These are phyloP conservation scores for Penicillium tannophilum DNA, from an alignment of 495 filamentous ascomycete species.

Conservation along the genomic window DNA sequence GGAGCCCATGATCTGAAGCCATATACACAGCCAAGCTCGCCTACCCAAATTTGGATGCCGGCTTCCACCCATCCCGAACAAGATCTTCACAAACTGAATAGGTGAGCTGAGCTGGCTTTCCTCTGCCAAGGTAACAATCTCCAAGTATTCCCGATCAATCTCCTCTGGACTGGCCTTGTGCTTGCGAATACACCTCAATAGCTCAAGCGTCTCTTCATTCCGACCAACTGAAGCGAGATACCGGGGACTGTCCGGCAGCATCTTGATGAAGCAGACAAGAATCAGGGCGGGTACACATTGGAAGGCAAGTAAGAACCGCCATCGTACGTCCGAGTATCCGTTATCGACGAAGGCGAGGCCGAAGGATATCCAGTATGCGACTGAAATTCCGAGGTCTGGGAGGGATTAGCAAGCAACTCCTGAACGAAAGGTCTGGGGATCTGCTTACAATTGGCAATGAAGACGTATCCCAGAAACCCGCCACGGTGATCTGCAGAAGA, in stretches of 20 bases:
- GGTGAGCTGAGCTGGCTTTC: constrained; percentile 40
- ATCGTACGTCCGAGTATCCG: not conserved
- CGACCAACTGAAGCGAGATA: constrained; percentile 4
- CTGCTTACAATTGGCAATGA: constrained; percentile 53
- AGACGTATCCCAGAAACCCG: constrained; percentile 51
- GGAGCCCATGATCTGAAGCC: constrained; percentile 56
- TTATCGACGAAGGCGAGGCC: not conserved
- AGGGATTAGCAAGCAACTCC: not conserved
- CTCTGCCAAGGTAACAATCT: constrained; percentile 39
- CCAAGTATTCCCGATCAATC: constrained; percentile 42
- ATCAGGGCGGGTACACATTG: constrained; percentile 1
- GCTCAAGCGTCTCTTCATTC: constrained; percentile 16
- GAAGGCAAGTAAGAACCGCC: constrained; percentile 8
- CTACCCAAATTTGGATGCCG: constrained; percentile 38
- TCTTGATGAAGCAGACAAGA: not conserved
- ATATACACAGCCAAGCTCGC: constrained; percentile 52
- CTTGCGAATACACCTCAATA: constrained; percentile 32
- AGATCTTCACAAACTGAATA: constrained; percentile 39
- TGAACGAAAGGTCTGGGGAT: not conserved
- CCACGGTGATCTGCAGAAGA: constrained; percentile 51
- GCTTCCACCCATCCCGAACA: constrained; percentile 35
- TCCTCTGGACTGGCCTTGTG: constrained; percentile 25
- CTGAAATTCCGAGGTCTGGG: constrained; percentile 57
- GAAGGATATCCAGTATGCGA: constrained; percentile 66
- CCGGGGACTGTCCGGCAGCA: constrained; percentile 6